These are phyloP conservation scores for Colletotrichum agaves DNA, from an alignment of 2,329 filamentous ascomycete species.

Conservation along the genomic window DNA sequence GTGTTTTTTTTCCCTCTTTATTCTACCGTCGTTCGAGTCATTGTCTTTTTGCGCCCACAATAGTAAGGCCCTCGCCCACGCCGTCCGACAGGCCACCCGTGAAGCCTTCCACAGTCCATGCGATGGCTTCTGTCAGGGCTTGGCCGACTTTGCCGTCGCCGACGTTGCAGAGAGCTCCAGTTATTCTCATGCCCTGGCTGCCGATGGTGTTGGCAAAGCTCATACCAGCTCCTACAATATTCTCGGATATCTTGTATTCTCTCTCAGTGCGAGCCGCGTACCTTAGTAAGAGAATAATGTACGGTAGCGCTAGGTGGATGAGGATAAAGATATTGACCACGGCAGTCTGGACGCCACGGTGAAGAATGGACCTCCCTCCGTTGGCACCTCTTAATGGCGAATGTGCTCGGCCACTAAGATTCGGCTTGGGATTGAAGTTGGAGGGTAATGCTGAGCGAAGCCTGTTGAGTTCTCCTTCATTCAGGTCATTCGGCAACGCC, in stretches of 20 bases:
- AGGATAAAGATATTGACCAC: conserved; percentile 70
- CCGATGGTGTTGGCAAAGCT: conserved; percentile 64
- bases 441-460: conserved; percentile 63
- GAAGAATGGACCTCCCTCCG: conserved; percentile 59
- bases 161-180: conserved; percentile 66
- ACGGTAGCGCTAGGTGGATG: conserved; percentile 70
- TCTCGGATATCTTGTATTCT: conserved; percentile 72
- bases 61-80: conserved; percentile 51
- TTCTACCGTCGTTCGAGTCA: neutral
- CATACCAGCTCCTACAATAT: conserved; percentile 62
- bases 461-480: conserved; percentile 62
- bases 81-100: conserved; percentile 76
- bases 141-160: conserved; percentile 74
- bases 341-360: conserved; percentile 64
- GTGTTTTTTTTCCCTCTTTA: neutral
- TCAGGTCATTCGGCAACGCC: conserved; percentile 68
- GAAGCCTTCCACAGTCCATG: conserved; percentile 73
- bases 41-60: conserved; percentile 34
- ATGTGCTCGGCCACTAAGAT: conserved; percentile 40
- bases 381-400: conserved; percentile 41
- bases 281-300: conserved; percentile 64
- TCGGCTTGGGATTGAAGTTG: conserved; percentile 37
- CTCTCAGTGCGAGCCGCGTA: conserved; percentile 71
- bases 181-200: conserved; percentile 61
- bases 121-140: conserved; percentile 62